Percentiles rank a stretch among this genome's conserved stretches.
These are phyloP conservation scores for Crithidia thermophila DNA, from an alignment of 208 protist species.

Conservation along the genomic window DNA sequence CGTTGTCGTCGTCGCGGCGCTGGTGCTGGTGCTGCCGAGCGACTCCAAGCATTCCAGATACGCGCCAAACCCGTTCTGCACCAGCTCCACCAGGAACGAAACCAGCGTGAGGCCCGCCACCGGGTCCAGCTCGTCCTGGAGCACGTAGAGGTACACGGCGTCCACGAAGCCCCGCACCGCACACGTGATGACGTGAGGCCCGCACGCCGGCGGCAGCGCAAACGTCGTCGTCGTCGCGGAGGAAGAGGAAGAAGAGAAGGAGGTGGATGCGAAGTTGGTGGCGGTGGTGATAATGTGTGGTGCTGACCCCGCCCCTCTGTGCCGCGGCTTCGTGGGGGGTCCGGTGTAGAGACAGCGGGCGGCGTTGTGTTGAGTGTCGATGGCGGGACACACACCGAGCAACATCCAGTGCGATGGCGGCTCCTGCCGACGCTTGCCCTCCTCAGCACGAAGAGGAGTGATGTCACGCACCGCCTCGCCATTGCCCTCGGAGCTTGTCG, in stretches of 20 bases:
- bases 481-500: not conserved
- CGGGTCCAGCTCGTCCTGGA: conserved; percentile 31
- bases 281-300: not conserved
- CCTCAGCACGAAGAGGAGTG: not conserved
- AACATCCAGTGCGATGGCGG: conserved; percentile 13
- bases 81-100: conserved; percentile 30
- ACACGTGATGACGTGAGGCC: conserved; percentile 38
- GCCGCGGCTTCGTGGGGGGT: conserved; percentile 1
- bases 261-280: too few species aligned
- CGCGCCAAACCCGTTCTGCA: conserved; percentile 38
- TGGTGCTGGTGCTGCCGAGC: conserved; percentile 5
- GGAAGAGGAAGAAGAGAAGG: too few species aligned
- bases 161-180: conserved; percentile 39
- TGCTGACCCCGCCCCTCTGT: not conserved
- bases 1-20: not conserved
- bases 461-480: not conserved
- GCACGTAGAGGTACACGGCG: conserved; percentile 24
- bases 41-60: conserved; percentile 31
- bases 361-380: conserved; percentile 11
- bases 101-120: conserved; percentile 26
- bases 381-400: conserved; percentile 20
- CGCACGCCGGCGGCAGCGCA: conserved; percentile 29
- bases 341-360: conserved; percentile 14
- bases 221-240: not conserved
- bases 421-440: not conserved